Evolutionary conservation across 345 rosid species (phyloP).

Genomic region (Boechera stricta): DNA sequence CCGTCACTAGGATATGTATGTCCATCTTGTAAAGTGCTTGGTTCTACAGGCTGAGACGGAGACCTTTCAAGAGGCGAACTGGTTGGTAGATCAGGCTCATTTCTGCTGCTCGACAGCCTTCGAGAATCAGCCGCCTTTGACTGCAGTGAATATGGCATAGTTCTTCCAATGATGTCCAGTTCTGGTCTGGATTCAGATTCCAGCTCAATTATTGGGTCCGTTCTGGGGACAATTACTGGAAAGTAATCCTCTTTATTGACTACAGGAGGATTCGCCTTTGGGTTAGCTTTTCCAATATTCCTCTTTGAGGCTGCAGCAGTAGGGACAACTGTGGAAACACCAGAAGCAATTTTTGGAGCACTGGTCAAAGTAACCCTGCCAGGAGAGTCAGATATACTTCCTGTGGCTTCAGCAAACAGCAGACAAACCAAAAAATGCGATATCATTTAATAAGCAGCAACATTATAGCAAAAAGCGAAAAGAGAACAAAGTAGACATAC

Average conservation of each 20-base stretch:
- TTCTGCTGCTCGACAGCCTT: constrained; percentile 59
- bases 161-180: constrained; percentile 77
- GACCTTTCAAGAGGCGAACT: constrained; percentile 54
- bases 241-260: constrained; percentile 61
- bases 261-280: constrained; percentile 55
- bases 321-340: constrained; percentile 52
- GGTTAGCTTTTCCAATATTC: constrained; percentile 54
- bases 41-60: constrained; percentile 52
- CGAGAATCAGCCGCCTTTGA: constrained; percentile 69
- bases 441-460: constrained; percentile 22
- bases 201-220: constrained; percentile 60
- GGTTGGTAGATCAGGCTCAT: constrained; percentile 64
- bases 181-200: constrained; percentile 77
- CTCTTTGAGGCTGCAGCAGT: constrained; percentile 60
- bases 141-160: constrained; percentile 98
- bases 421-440: constrained; percentile 46
- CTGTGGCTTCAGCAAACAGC: constrained; percentile 74
- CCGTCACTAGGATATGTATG: constrained; percentile 50
- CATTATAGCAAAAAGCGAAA: constrained; percentile 5
- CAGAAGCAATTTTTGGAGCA: constrained; percentile 51
- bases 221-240: constrained; percentile 85
- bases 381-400: constrained; percentile 77
- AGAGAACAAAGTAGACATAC: constrained; percentile 58
- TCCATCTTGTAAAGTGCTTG: constrained; percentile 51
- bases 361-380: constrained; percentile 63